Evolutionary conservation across 2,329 filamentous ascomycete species (phyloP).

Genomic region (Fusarium citri): DNA sequence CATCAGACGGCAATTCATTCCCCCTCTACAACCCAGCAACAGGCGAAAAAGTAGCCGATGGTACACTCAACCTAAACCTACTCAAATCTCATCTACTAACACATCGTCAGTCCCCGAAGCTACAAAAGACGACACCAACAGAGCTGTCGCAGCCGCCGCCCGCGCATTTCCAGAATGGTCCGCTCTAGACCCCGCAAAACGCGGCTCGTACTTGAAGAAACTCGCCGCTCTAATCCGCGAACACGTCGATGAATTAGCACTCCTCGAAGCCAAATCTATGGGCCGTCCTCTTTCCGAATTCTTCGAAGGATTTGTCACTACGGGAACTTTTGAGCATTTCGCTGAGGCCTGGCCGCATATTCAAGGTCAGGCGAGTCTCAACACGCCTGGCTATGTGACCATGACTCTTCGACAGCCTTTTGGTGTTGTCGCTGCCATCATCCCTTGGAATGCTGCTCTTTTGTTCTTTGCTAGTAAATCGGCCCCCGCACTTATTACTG

Average conservation of each 20-base stretch:
- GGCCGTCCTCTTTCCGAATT: slow-evolving; percentile 32
- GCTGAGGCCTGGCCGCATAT: slow-evolving; percentile 55
- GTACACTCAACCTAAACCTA: not conserved
- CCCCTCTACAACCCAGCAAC: slow-evolving; percentile 37
- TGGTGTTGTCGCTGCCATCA: slow-evolving; percentile 67
- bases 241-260: slow-evolving; percentile 56
- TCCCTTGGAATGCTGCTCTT: slow-evolving; percentile 67
- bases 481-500: slow-evolving; percentile 31
- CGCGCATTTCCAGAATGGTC: slow-evolving; percentile 62
- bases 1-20: slow-evolving; percentile 35
- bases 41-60: slow-evolving; percentile 28
- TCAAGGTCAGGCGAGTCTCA: slow-evolving; percentile 59
- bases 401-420: slow-evolving; percentile 62
- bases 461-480: slow-evolving; percentile 59
- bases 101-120: slow-evolving; percentile 52
- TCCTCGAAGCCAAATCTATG: slow-evolving; percentile 35
- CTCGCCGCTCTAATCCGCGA: slow-evolving; percentile 58
- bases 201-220: slow-evolving; percentile 58
- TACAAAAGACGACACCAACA: slow-evolving; percentile 59
- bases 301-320: slow-evolving; percentile 53
- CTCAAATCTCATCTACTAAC: fast-evolving
- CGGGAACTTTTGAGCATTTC: slow-evolving; percentile 55
- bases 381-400: slow-evolving; percentile 60
- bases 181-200: slow-evolving; percentile 52
- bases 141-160: slow-evolving; percentile 61